These are phyloP conservation scores for Pseudogymnoascus pannorum DNA, from an alignment of 2,329 filamentous ascomycete genomes.

Conservation along the genomic window DNA sequence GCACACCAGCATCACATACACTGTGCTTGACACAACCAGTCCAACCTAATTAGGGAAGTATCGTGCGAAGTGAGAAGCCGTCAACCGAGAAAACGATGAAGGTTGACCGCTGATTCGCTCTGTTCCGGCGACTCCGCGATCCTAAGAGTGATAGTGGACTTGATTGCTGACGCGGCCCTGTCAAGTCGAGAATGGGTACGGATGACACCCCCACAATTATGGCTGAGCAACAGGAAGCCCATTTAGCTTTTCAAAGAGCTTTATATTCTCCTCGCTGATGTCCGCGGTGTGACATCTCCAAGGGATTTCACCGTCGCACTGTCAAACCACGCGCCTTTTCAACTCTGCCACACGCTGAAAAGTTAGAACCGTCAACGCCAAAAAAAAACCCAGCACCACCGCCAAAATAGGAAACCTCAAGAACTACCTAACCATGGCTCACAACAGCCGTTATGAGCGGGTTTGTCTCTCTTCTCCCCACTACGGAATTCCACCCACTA, in stretches of 20 bases:
- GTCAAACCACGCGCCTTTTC: neutral
- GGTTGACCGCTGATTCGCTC: neutral
- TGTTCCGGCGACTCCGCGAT: neutral
- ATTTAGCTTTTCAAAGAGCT: neutral
- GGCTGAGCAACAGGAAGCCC: neutral
- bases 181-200: neutral
- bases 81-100: neutral
- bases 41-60: neutral
- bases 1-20: neutral
- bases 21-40: neutral
- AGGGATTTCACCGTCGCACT: neutral
- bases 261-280: neutral
- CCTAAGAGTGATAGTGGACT: neutral
- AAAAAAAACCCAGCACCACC: neutral
- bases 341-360: neutral
- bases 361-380: neutral
- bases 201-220: neutral
- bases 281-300: neutral
- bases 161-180: constrained; percentile 3
- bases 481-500: neutral
- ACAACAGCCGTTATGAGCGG: neutral
- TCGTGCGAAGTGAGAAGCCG: neutral
- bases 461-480: neutral
- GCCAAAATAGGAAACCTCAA: neutral
- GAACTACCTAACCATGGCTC: neutral